Evolutionary conservation across 768 basidiomycete species (phyloP).

Genomic region (Punctularia strigosozonata): DNA sequence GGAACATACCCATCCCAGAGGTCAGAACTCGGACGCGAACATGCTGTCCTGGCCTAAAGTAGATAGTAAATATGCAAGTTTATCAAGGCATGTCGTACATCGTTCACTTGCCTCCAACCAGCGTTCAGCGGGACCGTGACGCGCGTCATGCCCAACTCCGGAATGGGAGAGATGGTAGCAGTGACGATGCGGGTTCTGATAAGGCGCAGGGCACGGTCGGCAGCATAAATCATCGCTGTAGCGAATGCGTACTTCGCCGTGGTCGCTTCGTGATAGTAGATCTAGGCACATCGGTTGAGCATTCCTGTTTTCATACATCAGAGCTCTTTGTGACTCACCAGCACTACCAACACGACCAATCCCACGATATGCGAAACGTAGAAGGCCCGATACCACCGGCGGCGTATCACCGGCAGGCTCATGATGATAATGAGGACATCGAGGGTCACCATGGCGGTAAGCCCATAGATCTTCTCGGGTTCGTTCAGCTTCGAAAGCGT

Average conservation of each 20-base stretch:
- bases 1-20: slow-evolving; percentile 24
- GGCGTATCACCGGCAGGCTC: no score
- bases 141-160: slow-evolving; percentile 33
- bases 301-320: slow-evolving; percentile 1
- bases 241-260: slow-evolving; percentile 30
- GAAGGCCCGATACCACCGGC: no score
- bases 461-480: slow-evolving; percentile 2
- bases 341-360: slow-evolving; percentile 26
- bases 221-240: slow-evolving; percentile 25
- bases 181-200: slow-evolving; percentile 31
- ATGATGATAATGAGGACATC: no score
- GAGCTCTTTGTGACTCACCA: slow-evolving; percentile 15
- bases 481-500: neutral
- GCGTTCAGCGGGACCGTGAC: slow-evolving; percentile 34
- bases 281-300: slow-evolving; percentile 8
- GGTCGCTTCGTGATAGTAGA: slow-evolving; percentile 11
- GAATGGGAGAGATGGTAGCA: slow-evolving; percentile 33
- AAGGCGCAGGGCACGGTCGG: slow-evolving; percentile 35
- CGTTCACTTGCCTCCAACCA: no score
- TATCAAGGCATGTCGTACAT: no score
- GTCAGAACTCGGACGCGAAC: slow-evolving; percentile 37
- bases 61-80: no score
- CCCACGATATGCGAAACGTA: slow-evolving; percentile 29
- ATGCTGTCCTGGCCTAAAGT: slow-evolving; percentile 49
- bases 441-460: no score